Evolutionary conservation across 495 filamentous ascomycete species (phyloP), one percentile per base, ranked within the genome.

Genomic region (Wilcoxina mikolae): DNA sequence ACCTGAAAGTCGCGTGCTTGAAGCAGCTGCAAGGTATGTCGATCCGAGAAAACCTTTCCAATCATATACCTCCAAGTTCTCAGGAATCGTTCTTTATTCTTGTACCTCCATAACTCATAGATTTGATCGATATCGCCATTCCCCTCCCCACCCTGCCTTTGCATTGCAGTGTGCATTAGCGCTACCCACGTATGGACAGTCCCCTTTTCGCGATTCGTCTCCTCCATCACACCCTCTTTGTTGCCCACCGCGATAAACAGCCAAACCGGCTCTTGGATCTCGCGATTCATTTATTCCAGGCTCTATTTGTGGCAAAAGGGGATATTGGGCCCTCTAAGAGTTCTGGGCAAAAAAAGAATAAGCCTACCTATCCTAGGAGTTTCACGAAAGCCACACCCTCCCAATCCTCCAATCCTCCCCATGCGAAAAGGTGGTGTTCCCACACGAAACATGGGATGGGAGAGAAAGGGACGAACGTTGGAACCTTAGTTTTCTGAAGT

Each of bases 1-100:
- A 85, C 60, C 69, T 82, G 51, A 87, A 87, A 67, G 67, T 78
- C 51, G 67, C 77, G 27, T 82, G 81, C 65, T 72, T 85, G 53
- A 87, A 87, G 67, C 72, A 75, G 57, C 75, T 85, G 51, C 83
- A 85, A 70, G 61, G 71, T 66, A 28, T 31, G 59, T 56, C 35
- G n/a, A 42, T 53, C 49, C 59, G 38, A 54, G 35, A 22, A 17
- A 22, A 17, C 22, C 42, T 43, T 24, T 43, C 20, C 48, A 54
- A 10, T 45, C 23, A 1, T 24, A 18, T 46, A 1, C 23, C 22
- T 3, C 23, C 23, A 9, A 50, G 51, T 59, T 56, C 46, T 53
- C 39, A 20, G 42, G 45, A 42, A 23, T n/a, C 41, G n/a, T 46
- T 46, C 31, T 27, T 48, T 56, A 33, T 33, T 29, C 46, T 33